Evolutionary conservation across 2,329 filamentous ascomycete genomes (phyloP), one percentile per base, ranked within the genome.

Genomic region (Fusarium anthophilum): DNA sequence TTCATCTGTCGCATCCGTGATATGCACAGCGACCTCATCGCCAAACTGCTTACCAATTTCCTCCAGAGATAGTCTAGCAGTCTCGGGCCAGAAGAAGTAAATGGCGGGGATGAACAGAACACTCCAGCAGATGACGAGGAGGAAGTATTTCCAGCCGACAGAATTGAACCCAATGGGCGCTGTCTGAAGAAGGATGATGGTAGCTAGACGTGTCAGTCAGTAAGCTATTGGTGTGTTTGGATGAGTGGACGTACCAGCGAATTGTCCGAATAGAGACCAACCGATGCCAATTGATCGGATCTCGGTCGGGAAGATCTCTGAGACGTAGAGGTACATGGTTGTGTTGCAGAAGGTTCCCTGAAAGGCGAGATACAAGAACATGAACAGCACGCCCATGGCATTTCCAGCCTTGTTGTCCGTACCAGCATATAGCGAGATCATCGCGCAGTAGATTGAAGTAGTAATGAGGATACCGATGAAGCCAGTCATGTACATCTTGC

Each of bases 251-350:
- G 32, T 61, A 73, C 85, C 77, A 5, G 84, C 83, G 68, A 86
- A 87, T 66, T 87, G 85, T 8, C 86, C 86, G 59, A 88, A 87
- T 3, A 88, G 70, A 1, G 84, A 86, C 76, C 87, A 86, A 1
- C 85, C 86, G 81, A 87, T 87, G 14, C 86, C 86, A 38, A 87
- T 88, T 0, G 86, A 83, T 5, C 87, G 82, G 35, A 88, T 86
- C 59, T 87, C 84, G 0, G 85, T 87, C 0, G 85, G 81, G 54
- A 82, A 83, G 41, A 83, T 83, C 69, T 84, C 83, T 0, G 81
- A 81, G 0, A 82, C 76, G 58, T 83, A 83, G 20, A 80, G 73
- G 65, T 84, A 84, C 81, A 83, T 83, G 20, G 83, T 83, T 0
- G 83, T 83, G 61, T 84, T 81, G 20, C 81, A 84, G 24, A 80